These are phyloP conservation scores for Trametes polyzona DNA, from an alignment of 1,284 basidiomycete genomes.

Conservation along the genomic window DNA sequence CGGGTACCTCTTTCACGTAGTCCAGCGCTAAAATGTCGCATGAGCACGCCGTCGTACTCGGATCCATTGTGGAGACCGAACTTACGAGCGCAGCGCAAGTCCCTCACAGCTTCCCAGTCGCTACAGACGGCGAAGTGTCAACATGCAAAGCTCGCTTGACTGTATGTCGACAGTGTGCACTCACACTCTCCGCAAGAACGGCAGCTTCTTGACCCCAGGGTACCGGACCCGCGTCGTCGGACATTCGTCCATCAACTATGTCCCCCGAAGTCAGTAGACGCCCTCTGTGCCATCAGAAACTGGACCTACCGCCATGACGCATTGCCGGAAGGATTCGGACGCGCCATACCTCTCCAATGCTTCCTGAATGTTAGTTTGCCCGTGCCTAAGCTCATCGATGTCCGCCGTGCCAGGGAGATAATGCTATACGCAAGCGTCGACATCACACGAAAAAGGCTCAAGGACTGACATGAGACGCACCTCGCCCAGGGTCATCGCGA, in stretches of 20 bases:
- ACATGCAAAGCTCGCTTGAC: no score
- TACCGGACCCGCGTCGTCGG: background rate
- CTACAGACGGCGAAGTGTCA: background rate
- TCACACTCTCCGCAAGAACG: slow-evolving; percentile 4
- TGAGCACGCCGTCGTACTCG: background rate
- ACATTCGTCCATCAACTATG: slow-evolving; percentile 8
- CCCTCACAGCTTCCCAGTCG: slow-evolving; percentile 12
- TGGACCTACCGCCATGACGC: slow-evolving; percentile 14
- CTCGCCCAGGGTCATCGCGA: slow-evolving; percentile 16
- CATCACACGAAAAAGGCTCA: background rate
- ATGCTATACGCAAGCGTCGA: background rate
- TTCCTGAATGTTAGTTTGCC: slow-evolving; percentile 3
- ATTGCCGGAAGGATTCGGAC: background rate
- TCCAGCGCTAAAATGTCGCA: slow-evolving; percentile 1
- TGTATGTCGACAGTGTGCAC: background rate
- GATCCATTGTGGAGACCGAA: background rate
- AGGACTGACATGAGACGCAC: slow-evolving; percentile 7
- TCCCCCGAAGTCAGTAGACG: no score
- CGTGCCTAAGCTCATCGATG: no score
- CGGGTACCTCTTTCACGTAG: background rate
- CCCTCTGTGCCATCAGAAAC: background rate
- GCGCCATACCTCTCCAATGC: background rate
- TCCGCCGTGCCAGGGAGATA: slow-evolving; percentile 5
- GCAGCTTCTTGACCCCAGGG: background rate
- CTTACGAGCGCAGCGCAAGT: slow-evolving; percentile 7